Base-by-base conservation (phyloP, 352 stramenopile species). In the Blastocystis sp. region DNA sequence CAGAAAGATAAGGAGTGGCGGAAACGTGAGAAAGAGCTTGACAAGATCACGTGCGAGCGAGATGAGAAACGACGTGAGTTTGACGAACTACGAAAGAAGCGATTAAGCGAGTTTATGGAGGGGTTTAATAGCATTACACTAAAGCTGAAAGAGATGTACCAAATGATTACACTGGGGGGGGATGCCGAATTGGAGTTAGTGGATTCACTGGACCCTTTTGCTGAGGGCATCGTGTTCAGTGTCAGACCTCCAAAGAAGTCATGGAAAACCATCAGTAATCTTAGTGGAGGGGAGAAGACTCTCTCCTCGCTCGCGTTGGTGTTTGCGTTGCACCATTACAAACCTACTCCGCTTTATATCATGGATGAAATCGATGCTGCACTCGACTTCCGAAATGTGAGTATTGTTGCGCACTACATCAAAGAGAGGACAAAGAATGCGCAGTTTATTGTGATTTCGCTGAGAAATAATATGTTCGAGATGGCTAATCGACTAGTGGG, bases 381-480 rank as follows among this genome's bases (percentile, higher is more conserved):
- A 9, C 91, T 97, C 15, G 97, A 99, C 90, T 99, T 98, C 92
- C 98, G 98, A 92, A 99, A 99, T 91, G 97, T 99, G 37, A 98
- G 95, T 34, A 99, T 99, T 90, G 96, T 99, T 26, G 97, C 95
- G 62, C 98, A 99, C 92, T 99, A 99, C 92, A 99, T 99, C 94
- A 99, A 99, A 92, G 96, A 99, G 91, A 94, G 97, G 41, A 99
- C 96, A 26, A 97, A 98, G 84, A 98, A 99, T 90, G 96, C 97
- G 11, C 97, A 99, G 91, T 99, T 99, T 90, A 96, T 99, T 90
- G 98, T 99, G 90, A 99, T 99, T 89, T 98, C 95, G 23, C 93
- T 99, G 54, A 94, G 96, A 13, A 99, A 99, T 93, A 99, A 99
- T 92, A 99, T 99, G 97, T 99, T 99, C 90, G 97, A 99, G 92